Evolutionary conservation across 2,329 filamentous ascomycete genomes (phyloP).

Genomic region (Penicillium sp.): DNA sequence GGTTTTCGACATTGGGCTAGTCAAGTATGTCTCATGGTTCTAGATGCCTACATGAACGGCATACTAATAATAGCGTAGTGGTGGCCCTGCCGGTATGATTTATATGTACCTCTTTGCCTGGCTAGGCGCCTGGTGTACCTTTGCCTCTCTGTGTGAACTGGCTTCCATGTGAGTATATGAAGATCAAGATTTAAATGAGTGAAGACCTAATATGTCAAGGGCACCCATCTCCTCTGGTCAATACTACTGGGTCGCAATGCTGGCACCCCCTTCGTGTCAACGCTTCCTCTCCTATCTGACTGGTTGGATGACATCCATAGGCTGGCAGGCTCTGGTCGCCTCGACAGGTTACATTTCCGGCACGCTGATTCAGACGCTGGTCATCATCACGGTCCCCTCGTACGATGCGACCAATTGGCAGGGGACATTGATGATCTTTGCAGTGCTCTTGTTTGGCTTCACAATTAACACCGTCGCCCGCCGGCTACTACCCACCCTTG

Average conservation of each 20-base stretch:
- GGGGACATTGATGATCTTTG: slow-evolving; percentile 47
- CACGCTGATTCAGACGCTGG: slow-evolving; percentile 34
- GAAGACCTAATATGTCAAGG: slow-evolving; percentile 17
- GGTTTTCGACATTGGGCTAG: slow-evolving; percentile 9
- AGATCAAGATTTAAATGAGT: background rate
- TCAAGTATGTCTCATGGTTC: background rate
- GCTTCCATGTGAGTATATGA: slow-evolving; percentile 37
- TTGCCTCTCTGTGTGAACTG: slow-evolving; percentile 29
- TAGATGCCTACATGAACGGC: too few species aligned
- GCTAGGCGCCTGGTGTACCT: slow-evolving; percentile 24
- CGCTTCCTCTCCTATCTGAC: slow-evolving; percentile 38
- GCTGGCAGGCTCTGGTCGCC: slow-evolving; percentile 44
- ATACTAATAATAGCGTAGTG: slow-evolving; percentile 14
- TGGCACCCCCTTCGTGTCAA: slow-evolving; percentile 32
- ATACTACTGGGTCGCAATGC: slow-evolving; percentile 40
- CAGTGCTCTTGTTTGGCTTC: slow-evolving; percentile 35
- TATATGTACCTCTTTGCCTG: slow-evolving; percentile 33
- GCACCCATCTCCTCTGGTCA: slow-evolving; percentile 34
- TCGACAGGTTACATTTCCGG: slow-evolving; percentile 31
- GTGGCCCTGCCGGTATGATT: slow-evolving; percentile 30
- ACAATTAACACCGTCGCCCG: slow-evolving; percentile 44
- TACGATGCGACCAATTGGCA: slow-evolving; percentile 46
- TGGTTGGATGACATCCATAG: slow-evolving; percentile 40
- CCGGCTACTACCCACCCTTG: slow-evolving; percentile 44
- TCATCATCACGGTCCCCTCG: slow-evolving; percentile 32